Evolutionary conservation across 345 rosid species (phyloP).

Genomic region (Erucastrum elatum): DNA sequence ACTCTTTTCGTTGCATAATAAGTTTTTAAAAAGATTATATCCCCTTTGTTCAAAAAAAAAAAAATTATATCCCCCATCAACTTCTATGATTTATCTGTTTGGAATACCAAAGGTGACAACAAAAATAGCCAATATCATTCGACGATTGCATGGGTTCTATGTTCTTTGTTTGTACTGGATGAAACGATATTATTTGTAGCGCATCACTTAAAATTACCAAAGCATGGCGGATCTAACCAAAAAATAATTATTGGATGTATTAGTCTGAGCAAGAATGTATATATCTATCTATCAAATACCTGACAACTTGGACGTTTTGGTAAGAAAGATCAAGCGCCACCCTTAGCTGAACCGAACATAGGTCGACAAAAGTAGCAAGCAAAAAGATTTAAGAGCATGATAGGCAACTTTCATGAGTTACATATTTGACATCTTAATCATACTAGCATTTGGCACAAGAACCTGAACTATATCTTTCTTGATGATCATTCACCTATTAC

Average conservation of each 20-base stretch:
- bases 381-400: neutral
- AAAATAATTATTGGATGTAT: too few relatives aligned
- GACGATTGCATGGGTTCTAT: neutral
- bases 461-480: neutral
- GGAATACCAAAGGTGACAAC: neutral
- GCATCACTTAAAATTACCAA: too few relatives aligned
- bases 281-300: too few relatives aligned
- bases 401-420: neutral
- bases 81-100: neutral
- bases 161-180: too few relatives aligned
- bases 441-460: neutral
- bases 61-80: neutral
- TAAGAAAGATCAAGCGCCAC: conserved; percentile 32
- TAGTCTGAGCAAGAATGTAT: neutral
- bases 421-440: neutral
- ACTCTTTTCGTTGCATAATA: neutral
- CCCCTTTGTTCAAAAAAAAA: too few relatives aligned
- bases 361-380: too few relatives aligned
- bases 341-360: too few relatives aligned
- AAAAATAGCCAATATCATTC: neutral
- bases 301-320: too few relatives aligned
- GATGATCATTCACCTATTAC: neutral
- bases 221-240: too few relatives aligned
- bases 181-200: neutral
- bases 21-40: neutral